Conservation (phyloP, 805 yeast species). For the Yarrowia yakushimensis region DNA sequence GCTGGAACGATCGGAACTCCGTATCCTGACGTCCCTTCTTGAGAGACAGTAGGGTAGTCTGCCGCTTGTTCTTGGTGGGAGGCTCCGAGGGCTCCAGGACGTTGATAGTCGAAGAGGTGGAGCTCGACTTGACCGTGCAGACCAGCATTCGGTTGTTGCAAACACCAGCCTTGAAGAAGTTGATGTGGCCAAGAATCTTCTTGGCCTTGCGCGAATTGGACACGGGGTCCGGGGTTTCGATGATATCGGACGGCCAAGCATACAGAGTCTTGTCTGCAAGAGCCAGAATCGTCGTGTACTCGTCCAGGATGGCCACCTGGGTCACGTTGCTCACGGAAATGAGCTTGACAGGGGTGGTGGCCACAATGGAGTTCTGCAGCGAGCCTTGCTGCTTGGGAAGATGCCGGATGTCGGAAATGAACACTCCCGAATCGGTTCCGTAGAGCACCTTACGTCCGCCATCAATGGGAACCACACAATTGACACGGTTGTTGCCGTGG, state of each 20-base stretch:
- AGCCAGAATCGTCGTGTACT: conserved; percentile 76
- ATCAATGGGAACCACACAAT: conserved; percentile 89
- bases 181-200: conserved; percentile 80
- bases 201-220: conserved; percentile 57
- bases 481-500: conserved; percentile 69
- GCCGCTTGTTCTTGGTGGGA: conserved; percentile 39
- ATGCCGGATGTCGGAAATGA: conserved; percentile 68
- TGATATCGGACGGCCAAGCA: conserved; percentile 70
- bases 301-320: conserved; percentile 88
- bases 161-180: conserved; percentile 87
- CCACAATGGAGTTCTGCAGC: conserved; percentile 33
- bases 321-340: conserved; percentile 72
- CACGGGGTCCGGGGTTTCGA: conserved; percentile 39
- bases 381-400: conserved; percentile 41
- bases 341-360: conserved; percentile 59
- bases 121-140: conserved; percentile 82
- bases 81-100: conserved; percentile 90
- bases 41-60: conserved; percentile 39
- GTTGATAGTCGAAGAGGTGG: conserved; percentile 68
- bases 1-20: conserved; percentile 68
- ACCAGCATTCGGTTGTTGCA: conserved; percentile 85
- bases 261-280: conserved; percentile 77
- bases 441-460: conserved; percentile 88
- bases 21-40: conserved; percentile 47
- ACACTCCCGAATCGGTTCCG: conserved; percentile 91